These are phyloP conservation scores for Kitagawia praeruptora DNA, from an alignment of 129 eudicot species.

Conservation along the genomic window DNA sequence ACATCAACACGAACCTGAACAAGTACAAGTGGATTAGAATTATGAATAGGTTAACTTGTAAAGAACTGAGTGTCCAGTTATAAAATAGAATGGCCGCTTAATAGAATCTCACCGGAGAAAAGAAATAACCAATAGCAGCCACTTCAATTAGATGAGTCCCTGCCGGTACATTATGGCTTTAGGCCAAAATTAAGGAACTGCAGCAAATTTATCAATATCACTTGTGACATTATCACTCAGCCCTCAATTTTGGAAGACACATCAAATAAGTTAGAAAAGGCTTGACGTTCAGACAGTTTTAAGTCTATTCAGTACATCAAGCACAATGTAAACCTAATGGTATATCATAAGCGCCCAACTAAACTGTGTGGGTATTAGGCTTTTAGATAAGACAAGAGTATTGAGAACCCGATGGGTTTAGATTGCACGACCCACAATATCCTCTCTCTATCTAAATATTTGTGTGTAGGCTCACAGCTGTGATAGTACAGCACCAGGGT, in stretches of 20 bases:
- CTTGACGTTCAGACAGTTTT: background rate
- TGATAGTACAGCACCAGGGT: too few species aligned
- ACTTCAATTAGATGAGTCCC: conserved; percentile 99
- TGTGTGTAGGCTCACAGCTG: too few species aligned
- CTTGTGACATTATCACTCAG: background rate
- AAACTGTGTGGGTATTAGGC: background rate
- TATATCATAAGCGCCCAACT: background rate
- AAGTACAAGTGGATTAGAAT: background rate
- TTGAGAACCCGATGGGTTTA: background rate
- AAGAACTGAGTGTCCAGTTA: background rate
- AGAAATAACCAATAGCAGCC: conserved; percentile 77
- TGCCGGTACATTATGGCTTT: conserved; percentile 90
- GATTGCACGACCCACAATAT: background rate
- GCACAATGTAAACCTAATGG: background rate
- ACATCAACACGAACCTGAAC: conserved; percentile 94
- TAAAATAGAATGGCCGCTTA: background rate
- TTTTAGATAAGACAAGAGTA: background rate
- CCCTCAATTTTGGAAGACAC: background rate
- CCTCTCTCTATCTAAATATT: too few species aligned
- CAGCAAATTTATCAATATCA: background rate
- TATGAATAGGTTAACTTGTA: background rate
- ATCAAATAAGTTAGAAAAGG: too few species aligned
- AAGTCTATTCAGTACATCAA: background rate
- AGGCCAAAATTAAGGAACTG: conserved; percentile 46
- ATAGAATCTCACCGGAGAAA: conserved; percentile 71